Conservation (phyloP, 495 filamentous ascomycete species). For the Pseudomonodictys pantanalensis region DNA sequence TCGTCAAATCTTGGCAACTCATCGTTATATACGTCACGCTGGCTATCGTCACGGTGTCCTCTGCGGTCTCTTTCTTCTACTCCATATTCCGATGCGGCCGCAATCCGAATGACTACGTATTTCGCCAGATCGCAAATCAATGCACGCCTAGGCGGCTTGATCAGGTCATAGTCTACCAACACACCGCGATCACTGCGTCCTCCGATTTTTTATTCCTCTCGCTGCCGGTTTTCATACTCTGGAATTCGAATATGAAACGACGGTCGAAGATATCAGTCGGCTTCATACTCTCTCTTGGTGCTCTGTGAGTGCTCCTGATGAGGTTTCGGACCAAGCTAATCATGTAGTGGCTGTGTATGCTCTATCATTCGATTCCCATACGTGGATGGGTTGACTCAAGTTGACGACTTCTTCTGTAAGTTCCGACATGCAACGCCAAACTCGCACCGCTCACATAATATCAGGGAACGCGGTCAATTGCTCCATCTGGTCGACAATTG, state of each 20-base stretch:
- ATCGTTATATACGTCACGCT: slow-evolving; percentile 31
- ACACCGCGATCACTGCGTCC: slow-evolving; percentile 33
- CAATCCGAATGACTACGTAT: slow-evolving; percentile 26
- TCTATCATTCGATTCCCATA: slow-evolving; percentile 36
- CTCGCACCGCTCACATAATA: not conserved
- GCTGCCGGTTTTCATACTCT: slow-evolving; percentile 36
- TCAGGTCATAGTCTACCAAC: slow-evolving; percentile 30
- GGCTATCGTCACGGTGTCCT: slow-evolving; percentile 24
- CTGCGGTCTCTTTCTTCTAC: slow-evolving; percentile 34
- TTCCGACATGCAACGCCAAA: not conserved
- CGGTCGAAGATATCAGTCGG: slow-evolving; percentile 38
- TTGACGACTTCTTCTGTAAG: slow-evolving; percentile 39
- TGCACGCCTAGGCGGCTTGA: slow-evolving; percentile 24
- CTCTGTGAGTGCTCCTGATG: slow-evolving; percentile 22
- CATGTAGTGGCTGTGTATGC: slow-evolving; percentile 33
- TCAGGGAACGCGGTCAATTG: slow-evolving; percentile 34
- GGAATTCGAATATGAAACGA: slow-evolving; percentile 35
- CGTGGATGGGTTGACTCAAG: slow-evolving; percentile 31
- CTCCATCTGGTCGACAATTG: slow-evolving; percentile 38
- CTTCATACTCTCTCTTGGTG: slow-evolving; percentile 37
- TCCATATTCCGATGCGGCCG: slow-evolving; percentile 37
- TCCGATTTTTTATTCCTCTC: slow-evolving; percentile 36
- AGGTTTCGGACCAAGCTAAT: not conserved
- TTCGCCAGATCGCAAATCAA: slow-evolving; percentile 21
- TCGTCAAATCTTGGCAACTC: slow-evolving; percentile 35